These are phyloP conservation scores for Fusarium keratoplasticum DNA, from an alignment of 2,329 filamentous ascomycete species.

Conservation along the genomic window DNA sequence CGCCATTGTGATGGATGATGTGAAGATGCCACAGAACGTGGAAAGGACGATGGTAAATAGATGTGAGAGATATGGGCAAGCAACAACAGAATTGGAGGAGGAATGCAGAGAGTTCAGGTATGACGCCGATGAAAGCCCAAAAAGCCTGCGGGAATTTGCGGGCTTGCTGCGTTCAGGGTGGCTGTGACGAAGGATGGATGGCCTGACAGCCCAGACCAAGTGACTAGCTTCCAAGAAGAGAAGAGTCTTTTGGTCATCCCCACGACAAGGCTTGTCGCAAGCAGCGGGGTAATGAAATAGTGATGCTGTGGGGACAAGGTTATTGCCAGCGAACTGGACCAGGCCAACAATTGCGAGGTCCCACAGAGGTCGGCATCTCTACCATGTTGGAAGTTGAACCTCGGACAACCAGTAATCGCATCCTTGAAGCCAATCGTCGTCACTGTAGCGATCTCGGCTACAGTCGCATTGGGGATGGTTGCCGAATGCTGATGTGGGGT, in stretches of 20 bases:
- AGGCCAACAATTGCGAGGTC: slow-evolving; percentile 22
- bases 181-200: slow-evolving; percentile 43
- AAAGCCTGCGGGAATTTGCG: slow-evolving; percentile 44
- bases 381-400: not conserved
- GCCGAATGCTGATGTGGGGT: not conserved
- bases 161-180: slow-evolving; percentile 31
- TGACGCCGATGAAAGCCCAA: slow-evolving; percentile 14
- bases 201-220: slow-evolving; percentile 43
- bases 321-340: slow-evolving; percentile 28
- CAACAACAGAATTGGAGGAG: not conserved
- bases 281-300: slow-evolving; percentile 43
- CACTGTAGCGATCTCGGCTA: not conserved
- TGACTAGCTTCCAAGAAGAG: slow-evolving; percentile 32
- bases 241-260: slow-evolving; percentile 39
- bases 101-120: slow-evolving; percentile 9
- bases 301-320: slow-evolving; percentile 40
- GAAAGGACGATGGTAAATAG: slow-evolving; percentile 21
- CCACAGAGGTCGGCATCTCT: slow-evolving; percentile 22
- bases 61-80: not conserved
- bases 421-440: not conserved
- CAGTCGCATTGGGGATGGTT: not conserved
- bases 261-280: slow-evolving; percentile 42
- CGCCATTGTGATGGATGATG: slow-evolving; percentile 49
- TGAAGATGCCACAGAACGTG: slow-evolving; percentile 24
- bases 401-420: not conserved